Evolutionary conservation across 306 rosid species (phyloP), one percentile per base, ranked within the genome.

Genomic region (Fagus sylvatica): DNA sequence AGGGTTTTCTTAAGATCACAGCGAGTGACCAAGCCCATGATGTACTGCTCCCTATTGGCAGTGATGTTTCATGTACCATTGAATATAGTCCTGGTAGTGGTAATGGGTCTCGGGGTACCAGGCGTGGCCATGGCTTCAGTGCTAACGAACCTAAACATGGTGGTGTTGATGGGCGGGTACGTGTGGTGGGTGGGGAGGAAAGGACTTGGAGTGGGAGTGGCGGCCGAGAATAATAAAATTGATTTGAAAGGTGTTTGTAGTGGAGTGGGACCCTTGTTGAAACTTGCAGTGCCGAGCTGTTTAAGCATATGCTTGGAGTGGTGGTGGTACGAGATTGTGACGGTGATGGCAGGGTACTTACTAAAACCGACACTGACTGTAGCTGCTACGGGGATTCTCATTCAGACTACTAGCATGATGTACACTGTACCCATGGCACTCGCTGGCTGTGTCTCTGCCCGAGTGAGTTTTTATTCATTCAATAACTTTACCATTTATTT

Each of bases 291-390:
- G 15, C 99, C 99, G 8, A 95, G 99, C 60, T 93, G 99, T 37
- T 62, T 95, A 28, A 96, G 93, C 64, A 95, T 95, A 55, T 95
- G 99, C 59, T 81, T 95, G 88, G 99, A 95, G 85, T 95, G 99
- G 99, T 95, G 99, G 99, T 95, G 99, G 99, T 95, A 95, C 33
- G 99, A 95, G 89, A 95, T 95, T 30, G 92, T 95, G 73, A 91
- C 87, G 16, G 88, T 95, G 9, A 48, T 95, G 87, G 92, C 99
- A n/a, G 99, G 99, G 2, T 95, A 95, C 71, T 80, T 95, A 84
- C 70, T 82, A 0, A 83, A 83, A 75, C 99, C 99, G 1, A 91
- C 92, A 0, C 74, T 88, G 16, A 85, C 99, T 32, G 97, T 95
- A 17, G 99, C 98, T 0, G 93, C 99, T n/a, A 95, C 99, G 51